These are phyloP conservation scores for Luffa aegyptiaca DNA, from an alignment of 306 rosid species.

Conservation along the genomic window DNA sequence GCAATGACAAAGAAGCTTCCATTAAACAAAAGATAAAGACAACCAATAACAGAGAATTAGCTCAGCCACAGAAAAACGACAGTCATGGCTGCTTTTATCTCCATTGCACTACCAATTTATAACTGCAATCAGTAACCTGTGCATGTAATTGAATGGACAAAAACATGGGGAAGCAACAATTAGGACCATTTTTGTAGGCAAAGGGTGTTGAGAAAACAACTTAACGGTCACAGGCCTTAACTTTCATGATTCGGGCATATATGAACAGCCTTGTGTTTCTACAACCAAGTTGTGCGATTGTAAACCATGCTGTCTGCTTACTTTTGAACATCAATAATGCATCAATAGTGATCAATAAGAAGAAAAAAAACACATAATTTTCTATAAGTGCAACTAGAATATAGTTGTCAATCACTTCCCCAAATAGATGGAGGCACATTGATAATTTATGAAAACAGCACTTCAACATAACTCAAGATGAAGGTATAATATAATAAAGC, in stretches of 20 bases:
- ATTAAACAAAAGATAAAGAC: not conserved
- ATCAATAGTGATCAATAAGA: not conserved
- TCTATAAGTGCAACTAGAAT: not conserved
- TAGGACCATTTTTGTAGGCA: not conserved
- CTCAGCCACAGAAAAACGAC: not conserved
- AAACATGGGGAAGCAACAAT: not conserved
- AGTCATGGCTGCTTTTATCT: not conserved
- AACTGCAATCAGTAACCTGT: not conserved
- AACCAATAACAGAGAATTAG: not conserved
- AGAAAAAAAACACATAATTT: not conserved
- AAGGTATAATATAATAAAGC: not conserved
- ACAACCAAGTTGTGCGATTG: not conserved
- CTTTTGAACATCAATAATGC: not conserved
- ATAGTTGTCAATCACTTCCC: not conserved
- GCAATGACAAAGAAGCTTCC: not conserved
- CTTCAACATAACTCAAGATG: not conserved
- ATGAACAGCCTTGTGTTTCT: not conserved
- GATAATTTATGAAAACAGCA: not conserved
- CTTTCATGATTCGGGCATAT: not conserved
- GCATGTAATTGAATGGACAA: not conserved
- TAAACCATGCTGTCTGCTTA: not conserved
- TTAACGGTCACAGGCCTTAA: not conserved
- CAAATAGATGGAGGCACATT: not conserved
- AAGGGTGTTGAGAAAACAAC: not conserved
- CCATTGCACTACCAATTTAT: not conserved